Base-by-base conservation (phyloP, 2,329 filamentous ascomycete species). In the Sarocladium brachiariae region DNA sequence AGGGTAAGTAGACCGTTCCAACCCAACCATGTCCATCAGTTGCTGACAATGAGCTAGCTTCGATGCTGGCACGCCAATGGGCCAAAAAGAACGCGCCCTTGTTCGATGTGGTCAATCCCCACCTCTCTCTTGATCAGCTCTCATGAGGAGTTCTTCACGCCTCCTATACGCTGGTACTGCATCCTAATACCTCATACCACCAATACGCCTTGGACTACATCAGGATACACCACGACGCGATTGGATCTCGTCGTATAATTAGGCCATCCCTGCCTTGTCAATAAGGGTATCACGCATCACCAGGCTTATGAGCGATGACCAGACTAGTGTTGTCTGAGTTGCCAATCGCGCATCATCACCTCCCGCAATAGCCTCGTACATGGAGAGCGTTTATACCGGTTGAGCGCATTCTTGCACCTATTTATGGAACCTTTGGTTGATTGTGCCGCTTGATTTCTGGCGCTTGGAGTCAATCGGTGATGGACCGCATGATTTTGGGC, bases 1-100 rank as follows among this genome's bases (percentile, higher is more conserved):
- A 99, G 76, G 91, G 92, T 96, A 83, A 72, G 78, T 60, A 24
- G 34, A 34, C 16, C n/a, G 52, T 19, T 24, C 25, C 14, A 30
- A 18, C 3, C 19, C 11, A 19, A 3, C 11, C 11, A 21, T 10
- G 8, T 30, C 21, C 18, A 4, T 25, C 18, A 19, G n/a, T n/a
- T 14, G 41, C 58, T 65, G 33, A 63, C 56, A 2, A 4, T 2
- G 2, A 33, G 19, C 3, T 38, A 96, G 91, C 90, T 60, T 96
- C 92, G 23, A 90, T 97, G 61, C 77, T 95, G 54, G 87, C 91
- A 31, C 88, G 92, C 60, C 83, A 87, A 63, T 99, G 93, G 93
- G 89, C 90, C 52, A 96, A 95, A 77, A 87, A 86, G 67, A 87
- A 87, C 59, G 80, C 80, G 3, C 61, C 66, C 24, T 63, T 73